These are phyloP conservation scores for Pythium dissimile DNA, from an alignment of 352 stramenopile species.

Conservation along the genomic window DNA sequence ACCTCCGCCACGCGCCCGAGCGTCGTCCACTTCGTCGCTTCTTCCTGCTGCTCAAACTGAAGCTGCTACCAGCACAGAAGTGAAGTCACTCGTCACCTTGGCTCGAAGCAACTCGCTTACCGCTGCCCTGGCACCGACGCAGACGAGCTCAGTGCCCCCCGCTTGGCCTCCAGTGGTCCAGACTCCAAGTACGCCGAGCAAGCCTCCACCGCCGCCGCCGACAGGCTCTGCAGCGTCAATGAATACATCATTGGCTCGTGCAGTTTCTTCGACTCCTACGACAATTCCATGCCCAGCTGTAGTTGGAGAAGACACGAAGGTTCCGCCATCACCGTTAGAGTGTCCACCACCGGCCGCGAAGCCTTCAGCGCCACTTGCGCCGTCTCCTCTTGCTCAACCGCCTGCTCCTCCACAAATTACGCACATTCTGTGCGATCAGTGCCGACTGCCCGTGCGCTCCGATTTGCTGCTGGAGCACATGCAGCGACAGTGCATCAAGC, in stretches of 20 bases:
- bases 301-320: no score
- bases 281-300: no score
- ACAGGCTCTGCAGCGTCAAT: no score
- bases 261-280: no score
- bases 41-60: background rate
- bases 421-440: constrained; percentile 36
- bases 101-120: constrained; percentile 16
- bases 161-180: background rate
- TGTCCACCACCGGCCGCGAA: background rate
- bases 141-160: background rate
- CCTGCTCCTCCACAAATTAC: background rate
- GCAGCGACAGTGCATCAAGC: constrained; percentile 48
- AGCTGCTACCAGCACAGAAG: background rate
- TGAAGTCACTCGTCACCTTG: background rate
- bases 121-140: background rate
- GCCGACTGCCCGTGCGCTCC: constrained; percentile 44
- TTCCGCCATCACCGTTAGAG: background rate
- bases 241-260: no score
- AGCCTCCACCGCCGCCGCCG: no score
- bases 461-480: constrained; percentile 56
- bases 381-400: background rate
- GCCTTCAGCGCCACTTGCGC: background rate
- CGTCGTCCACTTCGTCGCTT: constrained; percentile 30
- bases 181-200: background rate
- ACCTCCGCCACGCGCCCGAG: constrained; percentile 19